Base-by-base conservation (phyloP, 495 filamentous ascomycete species). In the Melanomma pulvis-pyrius region DNA sequence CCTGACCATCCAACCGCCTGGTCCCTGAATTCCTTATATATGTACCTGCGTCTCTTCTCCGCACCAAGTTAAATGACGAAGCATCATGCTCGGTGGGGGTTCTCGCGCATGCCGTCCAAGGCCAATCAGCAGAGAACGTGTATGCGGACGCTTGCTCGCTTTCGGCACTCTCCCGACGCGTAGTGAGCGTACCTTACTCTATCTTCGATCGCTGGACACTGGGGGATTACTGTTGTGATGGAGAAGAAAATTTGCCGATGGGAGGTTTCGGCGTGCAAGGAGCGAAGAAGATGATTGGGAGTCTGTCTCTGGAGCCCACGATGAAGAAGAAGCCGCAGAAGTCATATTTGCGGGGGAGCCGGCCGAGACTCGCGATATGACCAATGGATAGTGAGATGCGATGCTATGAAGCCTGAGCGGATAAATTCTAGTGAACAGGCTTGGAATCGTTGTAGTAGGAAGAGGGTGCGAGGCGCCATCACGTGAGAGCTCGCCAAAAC, bases 121-220 rank as follows among this genome's bases (percentile, higher is more conserved):
- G 21, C 55, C 55, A 59, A 59, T 59, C 32, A 46, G 3, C 19
- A 25, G 32, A 59, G 36, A 59, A 59, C 55, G 55, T 59, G 55
- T 41, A 29, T 59, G 44, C 55, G 55, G 55, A 8, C 36, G 32
- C 21, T n/a, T 25, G 15, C 6, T 32, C 22, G 48, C 8, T 51
- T 29, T 51, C 15, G 48, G 48, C 4, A n/a, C 32, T 6, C 2
- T 44, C 39, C 39, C 39, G 39, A 17, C 39, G 39, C 39, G 3
- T 44, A 3, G 39, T 17, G 2, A 44, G n/a, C 39, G 8, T 7
- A n/a, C 39, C 13, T 44, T 17, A 3, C 39, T 44, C 39, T 44
- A 17, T 44, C 5, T 15, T 44, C 39, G 17, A 12, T 7, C 39
- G 39, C 39, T n/a, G 9, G 39, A 15, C 9, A 15, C n/a, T 44